phyloP scores from a whole-genome alignment of 495 filamentous ascomycete genomes.

The Bacidia gigantensis region DNA sequence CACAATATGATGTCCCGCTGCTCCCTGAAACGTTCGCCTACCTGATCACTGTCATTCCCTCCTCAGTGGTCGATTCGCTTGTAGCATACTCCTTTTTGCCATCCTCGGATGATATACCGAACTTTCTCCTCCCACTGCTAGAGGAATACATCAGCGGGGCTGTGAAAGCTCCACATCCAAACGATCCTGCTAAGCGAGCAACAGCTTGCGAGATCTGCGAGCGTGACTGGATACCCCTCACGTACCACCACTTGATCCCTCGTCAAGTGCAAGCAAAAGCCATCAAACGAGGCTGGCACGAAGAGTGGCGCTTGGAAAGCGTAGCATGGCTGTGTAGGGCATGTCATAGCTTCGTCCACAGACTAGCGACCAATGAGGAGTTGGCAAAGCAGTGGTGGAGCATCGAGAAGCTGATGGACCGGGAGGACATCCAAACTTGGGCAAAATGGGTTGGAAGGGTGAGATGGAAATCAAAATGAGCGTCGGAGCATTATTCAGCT shows the following conservation, averaged over 20 bases:
- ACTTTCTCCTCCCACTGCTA: conserved; percentile 49
- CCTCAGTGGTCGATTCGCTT: conserved; percentile 44
- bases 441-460: conserved; percentile 50
- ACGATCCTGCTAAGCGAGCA: conserved; percentile 30
- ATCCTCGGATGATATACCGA: conserved; percentile 27
- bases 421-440: conserved; percentile 62
- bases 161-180: conserved; percentile 44
- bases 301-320: conserved; percentile 56
- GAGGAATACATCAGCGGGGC: conserved; percentile 41
- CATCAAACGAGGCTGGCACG: conserved; percentile 68
- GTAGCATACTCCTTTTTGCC: conserved; percentile 45
- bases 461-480: conserved; percentile 47
- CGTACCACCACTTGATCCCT: conserved; percentile 79
- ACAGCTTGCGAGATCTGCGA: conserved; percentile 68
- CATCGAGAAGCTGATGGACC: conserved; percentile 50
- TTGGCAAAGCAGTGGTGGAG: conserved; percentile 61
- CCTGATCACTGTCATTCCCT: conserved; percentile 33
- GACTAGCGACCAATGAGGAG: conserved; percentile 63
- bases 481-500: background rate
- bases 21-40: conserved; percentile 27
- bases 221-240: conserved; percentile 61
- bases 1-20: conserved; percentile 36
- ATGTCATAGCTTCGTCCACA: conserved; percentile 77
- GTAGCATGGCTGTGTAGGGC: conserved; percentile 85
- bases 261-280: conserved; percentile 63